Conservation (phyloP, 805 yeast species). For the Starmerella potacharoeniae region DNA sequence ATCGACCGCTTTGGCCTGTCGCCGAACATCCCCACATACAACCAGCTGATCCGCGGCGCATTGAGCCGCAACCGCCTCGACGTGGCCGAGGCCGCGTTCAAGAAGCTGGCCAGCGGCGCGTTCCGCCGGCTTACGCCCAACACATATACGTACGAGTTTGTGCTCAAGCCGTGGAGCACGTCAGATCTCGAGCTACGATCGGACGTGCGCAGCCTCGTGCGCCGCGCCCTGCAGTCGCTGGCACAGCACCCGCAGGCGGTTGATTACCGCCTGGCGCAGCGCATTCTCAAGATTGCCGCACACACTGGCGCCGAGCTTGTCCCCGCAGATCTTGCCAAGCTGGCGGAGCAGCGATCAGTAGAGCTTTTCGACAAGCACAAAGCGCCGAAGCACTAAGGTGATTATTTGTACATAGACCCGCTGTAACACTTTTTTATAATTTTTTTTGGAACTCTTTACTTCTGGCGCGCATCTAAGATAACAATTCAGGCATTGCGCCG, state of each 20-base stretch:
- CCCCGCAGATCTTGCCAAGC: background rate
- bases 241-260: slow-evolving; percentile 3
- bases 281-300: slow-evolving; percentile 3
- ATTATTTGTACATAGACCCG: slow-evolving; percentile 3
- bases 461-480: too few species aligned
- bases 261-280: slow-evolving; percentile 18
- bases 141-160: slow-evolving; percentile 24
- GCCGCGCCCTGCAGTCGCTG: slow-evolving; percentile 5
- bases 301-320: slow-evolving; percentile 9
- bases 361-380: slow-evolving; percentile 8
- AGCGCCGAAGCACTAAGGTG: background rate
- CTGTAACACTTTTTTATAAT: background rate
- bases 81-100: slow-evolving; percentile 20
- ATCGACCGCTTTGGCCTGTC: slow-evolving; percentile 22
- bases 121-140: slow-evolving; percentile 22
- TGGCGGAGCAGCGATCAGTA: slow-evolving; percentile 1
- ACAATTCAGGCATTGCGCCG: too few species aligned
- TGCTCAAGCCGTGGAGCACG: slow-evolving; percentile 15
- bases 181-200: background rate
- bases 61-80: slow-evolving; percentile 14
- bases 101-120: slow-evolving; percentile 10
- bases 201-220: slow-evolving; percentile 8
- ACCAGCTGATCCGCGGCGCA: slow-evolving; percentile 26
- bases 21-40: slow-evolving; percentile 25
- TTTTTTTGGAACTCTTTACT: background rate